Base-by-base conservation (phyloP, 2,329 filamentous ascomycete genomes). In the Penicillium hesseltinei region DNA sequence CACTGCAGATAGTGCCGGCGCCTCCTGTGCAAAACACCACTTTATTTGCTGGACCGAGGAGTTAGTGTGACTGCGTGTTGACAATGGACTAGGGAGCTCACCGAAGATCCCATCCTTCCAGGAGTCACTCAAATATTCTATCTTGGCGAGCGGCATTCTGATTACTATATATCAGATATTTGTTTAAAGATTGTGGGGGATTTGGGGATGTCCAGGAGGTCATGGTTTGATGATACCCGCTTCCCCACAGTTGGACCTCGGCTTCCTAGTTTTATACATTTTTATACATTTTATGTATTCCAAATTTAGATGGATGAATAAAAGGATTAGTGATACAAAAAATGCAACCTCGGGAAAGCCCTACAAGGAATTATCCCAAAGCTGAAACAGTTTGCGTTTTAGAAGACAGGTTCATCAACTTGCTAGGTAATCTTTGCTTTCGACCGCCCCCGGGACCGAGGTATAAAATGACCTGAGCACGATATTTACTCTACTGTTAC, bases 11-110 rank as follows among this genome's bases (percentile, higher is more conserved):
- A 27, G 89, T 88, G 54, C 94, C 93, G 5, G 92, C 92, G 51
- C 94, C 94, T 57, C 94, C 94, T 4, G 94, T 99, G 70, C 95
- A 95, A 77, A 97, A 96, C 65, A 93, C 85, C 44, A 97, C 92
- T 69, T 94, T 93, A 72, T 88, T 87, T 62, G 88, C 91, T 95
- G 67, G 15, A 53, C 61, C 56, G 11, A 63, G 61, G 21, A 64
- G 61, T 51, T 40, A 59, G 38, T 31, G 29, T 31, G 48, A 27
- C 39, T 23, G 17, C 31, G 31, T 21, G 3, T 21, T 25, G 11
- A 27, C 35, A 33, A 9, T 25, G 23, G 47, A 27, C 27, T 35
- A 33, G 11, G 65, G 17, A 35, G 11, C 81, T 64, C 76, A 94
- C 91, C 84, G 73, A 97, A 96, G 62, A 97, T 88, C 62, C 88